A percentile compares a stretch with the other conserved stretches of the same genome.
Evolutionary conservation across 345 rosid genomes (phyloP).

Genomic region (Aquilaria yunnanensis): DNA sequence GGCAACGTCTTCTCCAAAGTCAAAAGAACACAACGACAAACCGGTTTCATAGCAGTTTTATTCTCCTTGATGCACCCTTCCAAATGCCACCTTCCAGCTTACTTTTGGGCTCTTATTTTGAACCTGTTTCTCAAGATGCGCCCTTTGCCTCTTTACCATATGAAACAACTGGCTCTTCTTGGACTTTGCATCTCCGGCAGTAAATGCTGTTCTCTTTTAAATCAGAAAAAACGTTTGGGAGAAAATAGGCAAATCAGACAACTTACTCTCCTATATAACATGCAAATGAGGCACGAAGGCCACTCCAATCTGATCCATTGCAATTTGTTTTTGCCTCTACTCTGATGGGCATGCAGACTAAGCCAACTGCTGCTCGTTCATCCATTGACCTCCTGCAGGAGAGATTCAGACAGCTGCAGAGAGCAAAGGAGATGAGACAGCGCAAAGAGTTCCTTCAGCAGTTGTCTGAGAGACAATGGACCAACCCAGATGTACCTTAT

Average conservation of each 20-base stretch:
- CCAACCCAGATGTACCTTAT: constrained; percentile 12
- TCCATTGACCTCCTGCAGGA: constrained; percentile 44
- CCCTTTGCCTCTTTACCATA: constrained; percentile 14
- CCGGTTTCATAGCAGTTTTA: constrained; percentile 16
- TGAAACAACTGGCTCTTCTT: constrained; percentile 24
- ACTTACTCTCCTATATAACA: constrained; percentile 15
- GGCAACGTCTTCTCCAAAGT: constrained; percentile 22
- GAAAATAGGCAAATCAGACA: constrained; percentile 2
- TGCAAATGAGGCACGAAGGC: not conserved
- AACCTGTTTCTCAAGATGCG: constrained; percentile 13
- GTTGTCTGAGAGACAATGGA: constrained; percentile 17
- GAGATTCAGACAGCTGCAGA: constrained; percentile 36
- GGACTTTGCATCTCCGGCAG: constrained; percentile 19
- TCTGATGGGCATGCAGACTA: constrained; percentile 29
- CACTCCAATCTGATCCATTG: not conserved
- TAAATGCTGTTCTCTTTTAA: constrained; percentile 12
- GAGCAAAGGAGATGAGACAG: constrained; percentile 40
- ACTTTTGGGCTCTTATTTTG: constrained; percentile 10
- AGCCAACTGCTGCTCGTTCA: constrained; percentile 20
- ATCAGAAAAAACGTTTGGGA: constrained; percentile 3
- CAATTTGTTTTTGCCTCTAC: not conserved
- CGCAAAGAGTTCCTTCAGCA: constrained; percentile 21
- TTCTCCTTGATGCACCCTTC: constrained; percentile 15
- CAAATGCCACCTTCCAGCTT: constrained; percentile 26
- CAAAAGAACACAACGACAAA: constrained; percentile 13